phyloP scores from a whole-genome alignment of 495 filamentous ascomycete genomes.

The Amniculicola lignicola region DNA sequence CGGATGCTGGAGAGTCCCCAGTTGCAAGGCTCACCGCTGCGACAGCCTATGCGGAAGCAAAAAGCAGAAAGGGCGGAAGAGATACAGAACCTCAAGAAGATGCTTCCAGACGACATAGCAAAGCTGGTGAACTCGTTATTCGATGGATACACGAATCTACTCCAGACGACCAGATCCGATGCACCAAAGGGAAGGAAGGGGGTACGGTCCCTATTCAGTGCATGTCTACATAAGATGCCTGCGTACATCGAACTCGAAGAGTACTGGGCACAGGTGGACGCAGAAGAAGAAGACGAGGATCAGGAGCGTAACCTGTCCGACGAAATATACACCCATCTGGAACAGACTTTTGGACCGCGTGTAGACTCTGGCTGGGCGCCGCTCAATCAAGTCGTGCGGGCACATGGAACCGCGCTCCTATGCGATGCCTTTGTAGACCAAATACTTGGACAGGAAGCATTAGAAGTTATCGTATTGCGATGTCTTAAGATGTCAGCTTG shows the following conservation, averaged over 20 bases:
- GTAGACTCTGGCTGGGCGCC: slow-evolving; percentile 24
- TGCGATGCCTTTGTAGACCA: slow-evolving; percentile 28
- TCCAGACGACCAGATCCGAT: slow-evolving; percentile 16
- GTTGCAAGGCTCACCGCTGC: slow-evolving; percentile 18
- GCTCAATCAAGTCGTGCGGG: slow-evolving; percentile 23
- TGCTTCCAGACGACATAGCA: slow-evolving; percentile 20
- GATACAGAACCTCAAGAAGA: slow-evolving; percentile 22
- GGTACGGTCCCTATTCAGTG: slow-evolving; percentile 15
- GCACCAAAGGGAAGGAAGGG: slow-evolving; percentile 24
- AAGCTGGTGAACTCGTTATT: slow-evolving; percentile 26
- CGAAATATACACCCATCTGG: slow-evolving; percentile 29
- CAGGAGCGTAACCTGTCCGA: slow-evolving; percentile 25
- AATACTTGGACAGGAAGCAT: slow-evolving; percentile 7
- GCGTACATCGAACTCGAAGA: slow-evolving; percentile 31
- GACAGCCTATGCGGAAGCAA: neutral
- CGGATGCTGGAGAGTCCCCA: slow-evolving; percentile 20
- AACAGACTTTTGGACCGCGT: slow-evolving; percentile 5
- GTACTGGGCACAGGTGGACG: slow-evolving; percentile 21
- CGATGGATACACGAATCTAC: slow-evolving; percentile 27
- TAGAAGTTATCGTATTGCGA: slow-evolving; percentile 15
- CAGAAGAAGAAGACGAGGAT: slow-evolving; percentile 20
- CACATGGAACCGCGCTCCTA: slow-evolving; percentile 26
- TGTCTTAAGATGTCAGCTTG: slow-evolving; percentile 22
- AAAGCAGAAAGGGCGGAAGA: slow-evolving; percentile 12
- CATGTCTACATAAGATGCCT: slow-evolving; percentile 29